Conservation (phyloP, 2,329 filamentous ascomycete genomes). For the Pestalotiopsis sp. region DNA sequence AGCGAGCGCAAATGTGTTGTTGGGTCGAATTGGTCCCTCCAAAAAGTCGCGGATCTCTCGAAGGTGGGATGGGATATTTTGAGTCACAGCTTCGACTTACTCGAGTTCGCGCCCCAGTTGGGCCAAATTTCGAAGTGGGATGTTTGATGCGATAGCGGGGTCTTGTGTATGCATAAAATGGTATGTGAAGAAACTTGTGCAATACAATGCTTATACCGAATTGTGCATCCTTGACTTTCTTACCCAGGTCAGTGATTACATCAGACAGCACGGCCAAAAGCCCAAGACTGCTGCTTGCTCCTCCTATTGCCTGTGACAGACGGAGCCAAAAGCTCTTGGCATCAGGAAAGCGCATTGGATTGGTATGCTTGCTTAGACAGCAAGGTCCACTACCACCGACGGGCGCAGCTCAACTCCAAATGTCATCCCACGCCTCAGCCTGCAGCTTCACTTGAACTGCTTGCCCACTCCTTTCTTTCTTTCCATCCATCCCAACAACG, state of each 20-base stretch:
- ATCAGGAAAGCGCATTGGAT: not conserved
- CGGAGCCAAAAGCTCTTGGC: not conserved
- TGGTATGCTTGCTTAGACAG: not conserved
- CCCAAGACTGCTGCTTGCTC: not conserved
- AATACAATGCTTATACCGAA: not conserved
- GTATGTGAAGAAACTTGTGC: not conserved
- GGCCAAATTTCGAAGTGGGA: constrained; percentile 13
- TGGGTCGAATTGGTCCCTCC: constrained; percentile 1
- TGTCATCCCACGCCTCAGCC: not conserved
- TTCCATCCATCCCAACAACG: not conserved
- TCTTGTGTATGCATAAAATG: not conserved
- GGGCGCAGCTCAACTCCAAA: not conserved
- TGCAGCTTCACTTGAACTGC: not conserved
- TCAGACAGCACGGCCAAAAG: not conserved
- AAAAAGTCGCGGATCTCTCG: not conserved
- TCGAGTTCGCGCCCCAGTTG: not conserved
- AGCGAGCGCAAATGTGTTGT: not conserved
- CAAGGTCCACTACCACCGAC: not conserved
- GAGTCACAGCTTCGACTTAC: constrained; percentile 8
- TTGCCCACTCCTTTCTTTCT: not conserved
- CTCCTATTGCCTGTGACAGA: not conserved
- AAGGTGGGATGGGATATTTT: constrained; percentile 9
- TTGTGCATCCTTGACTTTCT: not conserved
- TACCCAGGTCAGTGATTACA: not conserved
- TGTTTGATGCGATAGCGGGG: constrained; percentile 9